phyloP scores from a whole-genome alignment of 108 stramenopile genomes.

The Skeletonema costatum region DNA sequence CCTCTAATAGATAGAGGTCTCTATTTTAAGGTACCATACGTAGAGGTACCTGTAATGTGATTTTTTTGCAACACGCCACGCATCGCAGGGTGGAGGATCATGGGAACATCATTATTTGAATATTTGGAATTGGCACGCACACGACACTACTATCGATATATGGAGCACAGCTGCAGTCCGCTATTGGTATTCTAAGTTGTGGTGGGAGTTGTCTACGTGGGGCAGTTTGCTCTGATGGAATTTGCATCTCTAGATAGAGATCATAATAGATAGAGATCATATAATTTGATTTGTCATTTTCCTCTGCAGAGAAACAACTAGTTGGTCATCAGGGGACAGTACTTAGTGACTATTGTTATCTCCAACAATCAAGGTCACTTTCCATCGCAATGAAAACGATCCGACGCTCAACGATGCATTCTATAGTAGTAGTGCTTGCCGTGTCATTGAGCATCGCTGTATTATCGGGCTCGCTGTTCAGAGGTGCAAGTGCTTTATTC shows the following conservation, averaged over 20 bases:
- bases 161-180: too few species aligned
- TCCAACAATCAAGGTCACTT: neutral
- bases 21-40: too few species aligned
- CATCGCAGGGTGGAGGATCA: too few species aligned
- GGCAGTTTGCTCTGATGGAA: neutral
- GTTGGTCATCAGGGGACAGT: too few species aligned
- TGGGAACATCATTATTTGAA: too few species aligned
- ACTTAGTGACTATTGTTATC: too few species aligned
- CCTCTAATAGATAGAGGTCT: too few species aligned
- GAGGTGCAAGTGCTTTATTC: neutral
- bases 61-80: too few species aligned
- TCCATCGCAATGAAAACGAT: neutral
- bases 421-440: neutral
- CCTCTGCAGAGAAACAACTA: neutral
- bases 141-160: too few species aligned
- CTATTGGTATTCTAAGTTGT: neutral
- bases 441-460: neutral
- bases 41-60: too few species aligned
- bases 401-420: neutral
- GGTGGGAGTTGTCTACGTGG: neutral
- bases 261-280: too few species aligned
- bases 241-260: neutral
- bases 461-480: neutral
- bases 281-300: neutral
- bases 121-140: too few species aligned